phyloP scores from a whole-genome alignment of 116 monocot genomes.

The Posidonia oceanica region DNA sequence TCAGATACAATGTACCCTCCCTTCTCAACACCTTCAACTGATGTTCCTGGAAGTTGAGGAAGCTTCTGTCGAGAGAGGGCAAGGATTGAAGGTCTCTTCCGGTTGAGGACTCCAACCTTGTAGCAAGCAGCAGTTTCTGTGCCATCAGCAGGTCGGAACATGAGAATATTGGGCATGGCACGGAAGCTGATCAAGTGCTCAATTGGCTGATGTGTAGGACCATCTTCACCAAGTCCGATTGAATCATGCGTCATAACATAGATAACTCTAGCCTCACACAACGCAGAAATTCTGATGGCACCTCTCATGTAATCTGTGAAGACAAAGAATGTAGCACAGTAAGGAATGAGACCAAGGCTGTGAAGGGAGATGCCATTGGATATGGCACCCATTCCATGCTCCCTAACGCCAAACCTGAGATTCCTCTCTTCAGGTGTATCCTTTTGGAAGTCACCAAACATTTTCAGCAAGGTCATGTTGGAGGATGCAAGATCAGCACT shows the following conservation, averaged over 20 bases:
- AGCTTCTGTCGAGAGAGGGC: constrained; percentile 96
- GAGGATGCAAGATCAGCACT: constrained; percentile 98
- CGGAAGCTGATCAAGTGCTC: constrained; percentile 87
- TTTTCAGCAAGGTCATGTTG: constrained; percentile 92
- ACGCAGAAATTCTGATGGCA: constrained; percentile 85
- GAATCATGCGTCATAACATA: constrained; percentile 99
- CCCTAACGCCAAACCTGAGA: constrained; percentile 88
- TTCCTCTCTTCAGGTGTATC: constrained; percentile 85
- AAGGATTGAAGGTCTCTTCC: constrained; percentile 79
- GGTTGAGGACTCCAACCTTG: constrained; percentile 70
- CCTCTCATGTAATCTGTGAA: constrained; percentile 99
- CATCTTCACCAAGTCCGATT: constrained; percentile 89
- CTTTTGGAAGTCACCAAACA: constrained; percentile 95
- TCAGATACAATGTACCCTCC: constrained; percentile 93
- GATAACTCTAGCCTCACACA: constrained; percentile 74
- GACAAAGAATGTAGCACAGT: constrained; percentile 99
- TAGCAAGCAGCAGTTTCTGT: constrained; percentile 91
- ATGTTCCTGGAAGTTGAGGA: constrained; percentile 81
- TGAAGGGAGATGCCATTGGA: constrained; percentile 95
- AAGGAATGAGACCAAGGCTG: constrained; percentile 85
- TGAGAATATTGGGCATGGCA: constrained; percentile 90
- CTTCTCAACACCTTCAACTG: constrained; percentile 81
- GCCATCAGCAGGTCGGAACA: constrained; percentile 90
- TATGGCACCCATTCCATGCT: constrained; percentile 96
- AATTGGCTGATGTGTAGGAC: constrained; percentile 94